Base-by-base conservation (phyloP, 805 yeast species). In the Starmerella gropengiesseri region DNA sequence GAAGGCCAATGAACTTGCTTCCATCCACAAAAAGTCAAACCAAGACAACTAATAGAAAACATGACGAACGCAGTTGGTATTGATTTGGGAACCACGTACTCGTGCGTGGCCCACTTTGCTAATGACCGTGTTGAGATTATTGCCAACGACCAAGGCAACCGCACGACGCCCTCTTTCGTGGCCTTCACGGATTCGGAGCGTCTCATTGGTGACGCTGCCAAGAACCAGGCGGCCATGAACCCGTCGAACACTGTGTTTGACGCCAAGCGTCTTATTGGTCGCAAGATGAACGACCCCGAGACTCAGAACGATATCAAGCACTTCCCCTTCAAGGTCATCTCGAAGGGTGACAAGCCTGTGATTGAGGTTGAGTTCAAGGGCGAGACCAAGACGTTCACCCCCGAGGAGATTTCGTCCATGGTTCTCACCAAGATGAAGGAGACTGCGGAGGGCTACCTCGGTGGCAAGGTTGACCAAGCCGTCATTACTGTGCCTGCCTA, bases 61-160 rank as follows among this genome's bases (percentile, higher is more conserved):
- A 52, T 52, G 55, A 43, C 51, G 43, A 51, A 52, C 50, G 54
- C 55, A 25, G 52, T 52, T 48, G 55, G 55, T 28, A 52, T 52
- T 46, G 55, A 85, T 74, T 80, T 86, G 71, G 95, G 96, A 63
- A 87, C 97, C 52, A 87, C 97, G 5, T 87, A 87, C 75, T 87
- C 95, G 11, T 87, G 96, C 77, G 97, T 89, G 49, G 97, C 95
- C 59, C 86, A 75, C 65, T 77, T 74, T 64, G 64, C 79, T 39
- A 81, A 81, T 57, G 93, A 83, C 61, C 73, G 94, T 58, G 96
- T 87, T 47, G 96, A 89, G 61, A 87, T 87, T 60, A 77, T 87
- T 59, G 95, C 96, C 58, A 87, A 87, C 62, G 95, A 87, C 66
- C 96, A 89, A 71, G 97, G 97, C 73, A 87, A 89, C 75, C 82